Percentiles rank a stretch among this genome's conserved stretches.
Evolutionary conservation across 2,329 filamentous ascomycete species (phyloP).

Genomic region (Fusarium sp.): DNA sequence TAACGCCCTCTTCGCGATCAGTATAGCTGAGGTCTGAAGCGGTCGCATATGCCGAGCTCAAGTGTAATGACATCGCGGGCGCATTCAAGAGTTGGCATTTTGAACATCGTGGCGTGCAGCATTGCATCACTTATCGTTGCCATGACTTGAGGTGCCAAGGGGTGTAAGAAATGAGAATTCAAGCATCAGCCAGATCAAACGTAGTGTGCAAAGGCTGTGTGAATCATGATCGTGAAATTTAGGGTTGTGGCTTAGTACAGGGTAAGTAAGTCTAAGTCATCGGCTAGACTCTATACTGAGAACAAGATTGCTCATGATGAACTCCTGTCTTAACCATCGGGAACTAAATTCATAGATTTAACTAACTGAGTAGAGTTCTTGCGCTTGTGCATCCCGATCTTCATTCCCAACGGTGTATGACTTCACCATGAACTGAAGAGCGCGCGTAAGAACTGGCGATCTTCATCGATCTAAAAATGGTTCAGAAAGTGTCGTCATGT

Average conservation of each 20-base stretch:
- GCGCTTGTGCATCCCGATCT: slow-evolving; percentile 10
- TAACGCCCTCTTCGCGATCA: not conserved
- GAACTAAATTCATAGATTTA: not conserved
- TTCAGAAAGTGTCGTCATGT: slow-evolving; percentile 18
- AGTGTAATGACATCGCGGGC: not conserved
- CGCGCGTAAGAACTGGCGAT: slow-evolving; percentile 4
- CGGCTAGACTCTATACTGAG: not conserved
- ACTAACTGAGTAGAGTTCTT: not conserved
- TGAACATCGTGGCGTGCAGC: slow-evolving; percentile 13
- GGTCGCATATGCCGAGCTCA: not conserved
- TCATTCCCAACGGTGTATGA: slow-evolving; percentile 9
- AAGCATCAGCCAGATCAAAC: slow-evolving; percentile 7
- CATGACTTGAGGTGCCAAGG: not conserved
- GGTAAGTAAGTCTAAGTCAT: slow-evolving; percentile 5
- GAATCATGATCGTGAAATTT: slow-evolving; percentile 18
- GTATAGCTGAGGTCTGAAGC: too few relatives aligned
- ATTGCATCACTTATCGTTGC: slow-evolving; percentile 12
- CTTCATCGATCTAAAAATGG: not conserved
- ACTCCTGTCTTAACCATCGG: not conserved
- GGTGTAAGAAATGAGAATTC: not conserved
- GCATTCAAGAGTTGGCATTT: not conserved
- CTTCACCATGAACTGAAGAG: not conserved
- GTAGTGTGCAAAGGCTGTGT: not conserved
- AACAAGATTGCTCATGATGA: slow-evolving; percentile 1
- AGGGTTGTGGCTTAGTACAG: slow-evolving; percentile 3